Base-by-base conservation (phyloP, 495 filamentous ascomycete species). In the Lepidopterella palustris region DNA sequence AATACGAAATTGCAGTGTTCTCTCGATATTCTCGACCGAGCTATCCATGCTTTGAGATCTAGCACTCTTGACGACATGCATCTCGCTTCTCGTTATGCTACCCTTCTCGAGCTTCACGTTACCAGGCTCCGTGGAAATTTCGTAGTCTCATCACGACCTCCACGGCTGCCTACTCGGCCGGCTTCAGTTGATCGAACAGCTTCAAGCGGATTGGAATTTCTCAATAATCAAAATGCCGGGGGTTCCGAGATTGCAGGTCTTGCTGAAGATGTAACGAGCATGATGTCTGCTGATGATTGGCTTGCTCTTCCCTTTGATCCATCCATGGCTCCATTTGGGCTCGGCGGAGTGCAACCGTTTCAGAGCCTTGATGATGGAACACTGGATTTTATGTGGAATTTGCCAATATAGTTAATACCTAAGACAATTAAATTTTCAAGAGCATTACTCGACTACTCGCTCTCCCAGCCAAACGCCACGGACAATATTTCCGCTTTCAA, bases 31-130 rank as follows among this genome's bases (percentile, higher is more conserved):
- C 70, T 81, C 0, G 77, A 80, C 27, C 72, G 69, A 39, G 75
- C 74, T 48, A 79, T 80, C 53, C 70, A 73, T 32, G 77, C 77
- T 0, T 68, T 81, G 54, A 70, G 76, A 53, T 75, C 74, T 2
- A 81, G 78, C 56, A 76, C 77, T 0, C 58, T 80, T 6, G 79
- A 81, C 58, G 79, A 81, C 62, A 77, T 80, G 49, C 79, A 81
- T 60, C 66, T 81, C 5, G 78, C 78, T 47, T 76, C 75, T 9
- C 77, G 77, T 21, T 81, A 79, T 57, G 79, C 79, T 2, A 75
- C 74, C 1, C 66, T 81, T 10, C 54, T 81, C n/a, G 79, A 80
- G 49, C 59, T 59, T 18, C 66, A 68, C 45, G 66, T 68, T 21
- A 53, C 66, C 1, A 49, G 62, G 4, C 59, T 68, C 3, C 58